Evolutionary conservation across 1,139 yeast species (phyloP).

Genomic region (Geotrichum histeridarum): DNA sequence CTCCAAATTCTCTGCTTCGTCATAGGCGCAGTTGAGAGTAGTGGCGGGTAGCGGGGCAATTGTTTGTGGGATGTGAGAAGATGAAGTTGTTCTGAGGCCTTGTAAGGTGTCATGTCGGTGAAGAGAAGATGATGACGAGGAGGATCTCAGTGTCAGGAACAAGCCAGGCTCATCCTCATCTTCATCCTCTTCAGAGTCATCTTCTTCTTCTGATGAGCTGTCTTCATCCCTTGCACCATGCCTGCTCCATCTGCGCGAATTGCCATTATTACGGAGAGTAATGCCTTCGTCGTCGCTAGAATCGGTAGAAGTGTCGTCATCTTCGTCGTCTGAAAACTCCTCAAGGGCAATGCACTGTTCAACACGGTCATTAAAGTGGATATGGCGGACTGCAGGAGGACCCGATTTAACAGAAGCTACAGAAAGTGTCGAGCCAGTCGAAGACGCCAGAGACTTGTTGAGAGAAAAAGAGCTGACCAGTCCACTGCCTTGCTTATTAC

Average conservation of each 20-base stretch:
- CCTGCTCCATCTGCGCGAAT: slow-evolving; percentile 27
- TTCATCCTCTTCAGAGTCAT: slow-evolving; percentile 45
- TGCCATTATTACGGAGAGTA: not conserved
- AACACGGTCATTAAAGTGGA: slow-evolving; percentile 88
- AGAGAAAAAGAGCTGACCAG: slow-evolving; percentile 12
- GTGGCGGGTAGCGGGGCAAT: slow-evolving; percentile 80
- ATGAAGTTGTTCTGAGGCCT: not conserved
- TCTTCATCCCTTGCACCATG: slow-evolving; percentile 29
- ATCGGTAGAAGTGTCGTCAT: slow-evolving; percentile 35
- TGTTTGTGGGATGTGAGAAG: slow-evolving; percentile 36
- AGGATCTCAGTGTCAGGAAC: slow-evolving; percentile 49
- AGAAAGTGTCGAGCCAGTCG: slow-evolving; percentile 1
- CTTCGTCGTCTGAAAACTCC: slow-evolving; percentile 40
- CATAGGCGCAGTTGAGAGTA: slow-evolving; percentile 69
- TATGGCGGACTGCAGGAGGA: slow-evolving; percentile 45
- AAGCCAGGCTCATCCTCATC: slow-evolving; percentile 64
- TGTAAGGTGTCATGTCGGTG: slow-evolving; percentile 24
- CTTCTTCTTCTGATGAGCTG: slow-evolving; percentile 35
- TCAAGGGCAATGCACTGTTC: slow-evolving; percentile 83
- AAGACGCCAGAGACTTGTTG: not conserved
- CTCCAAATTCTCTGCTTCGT: slow-evolving; percentile 57
- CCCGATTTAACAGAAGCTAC: slow-evolving; percentile 22
- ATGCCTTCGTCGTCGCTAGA: slow-evolving; percentile 36
- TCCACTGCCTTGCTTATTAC: not conserved
- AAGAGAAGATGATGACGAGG: slow-evolving; percentile 35